Conservation (phyloP, 106 monocot species). For the Allium sativum region DNA sequence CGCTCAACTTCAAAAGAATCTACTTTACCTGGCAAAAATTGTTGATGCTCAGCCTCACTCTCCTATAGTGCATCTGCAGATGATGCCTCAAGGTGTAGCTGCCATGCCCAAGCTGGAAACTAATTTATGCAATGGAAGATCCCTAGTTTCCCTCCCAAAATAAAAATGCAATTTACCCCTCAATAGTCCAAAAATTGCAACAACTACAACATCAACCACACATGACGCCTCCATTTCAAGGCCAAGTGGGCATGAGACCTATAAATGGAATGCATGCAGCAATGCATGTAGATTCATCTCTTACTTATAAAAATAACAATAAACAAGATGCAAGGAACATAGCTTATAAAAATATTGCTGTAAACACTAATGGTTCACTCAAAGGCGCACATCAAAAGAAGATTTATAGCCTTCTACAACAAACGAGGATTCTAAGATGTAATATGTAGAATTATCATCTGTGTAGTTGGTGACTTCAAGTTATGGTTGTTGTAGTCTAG, state of each 20-base stretch:
- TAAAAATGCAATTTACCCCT: constrained; percentile 28
- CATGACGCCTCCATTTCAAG: constrained; percentile 20
- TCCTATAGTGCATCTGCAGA: constrained; percentile 58
- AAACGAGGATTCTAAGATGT: background rate
- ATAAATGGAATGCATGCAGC: constrained; percentile 14
- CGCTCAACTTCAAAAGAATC: constrained; percentile 92
- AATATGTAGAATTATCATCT: no score
- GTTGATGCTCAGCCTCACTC: constrained; percentile 84
- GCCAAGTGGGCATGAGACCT: constrained; percentile 49
- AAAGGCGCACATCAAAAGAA: constrained; percentile 26
- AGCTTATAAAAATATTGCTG: constrained; percentile 13
- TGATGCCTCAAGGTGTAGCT: constrained; percentile 33
- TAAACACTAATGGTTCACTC: constrained; percentile 17
- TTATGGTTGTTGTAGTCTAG: no score
- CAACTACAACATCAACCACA: constrained; percentile 31
- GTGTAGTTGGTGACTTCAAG: no score
- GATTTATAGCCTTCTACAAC: constrained; percentile 11
- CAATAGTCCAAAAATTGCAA: constrained; percentile 34
- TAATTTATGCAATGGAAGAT: constrained; percentile 50
- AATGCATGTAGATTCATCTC: background rate
- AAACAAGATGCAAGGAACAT: constrained; percentile 3
- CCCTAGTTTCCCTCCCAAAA: constrained; percentile 31
- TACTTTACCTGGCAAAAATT: constrained; percentile 80
- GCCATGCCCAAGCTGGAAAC: constrained; percentile 38
- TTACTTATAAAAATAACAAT: background rate